Evolutionary conservation across 176 grass and related monocot genomes (phyloP), one percentile per base, ranked within the genome.

Genomic region (Tuctoria greenei): DNA sequence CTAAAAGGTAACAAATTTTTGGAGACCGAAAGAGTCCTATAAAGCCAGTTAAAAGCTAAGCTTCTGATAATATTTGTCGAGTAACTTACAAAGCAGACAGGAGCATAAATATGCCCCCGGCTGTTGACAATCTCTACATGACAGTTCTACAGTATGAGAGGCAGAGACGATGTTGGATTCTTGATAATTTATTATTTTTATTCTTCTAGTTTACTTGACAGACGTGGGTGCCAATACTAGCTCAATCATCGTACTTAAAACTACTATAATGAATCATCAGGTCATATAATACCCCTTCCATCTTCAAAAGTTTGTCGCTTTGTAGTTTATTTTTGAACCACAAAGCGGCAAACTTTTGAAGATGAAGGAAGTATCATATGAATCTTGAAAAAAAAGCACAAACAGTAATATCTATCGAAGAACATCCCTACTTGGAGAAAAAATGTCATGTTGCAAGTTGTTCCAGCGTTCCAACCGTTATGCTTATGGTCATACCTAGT

Each of bases 361-460:
- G n/a, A n/a, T n/a, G n/a, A n/a, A n/a, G n/a, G n/a, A n/a, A n/a
- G n/a, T n/a, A n/a, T n/a, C n/a, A n/a, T n/a, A n/a, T 35, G 40
- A 23, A 76, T 35, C 25, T 34, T 9, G 4, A 8, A 64, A 47
- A 76, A 35, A 21, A 37, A 15, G 6, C 7, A 36, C 10, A 10
- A 34, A 76, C 47, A 16, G 31, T 20, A 16, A 51, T 11, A 9
- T 64, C 45, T 31, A 37, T 49, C 23, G 45, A 76, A 38, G 27
- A 64, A 76, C 28, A 64, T 76, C 43, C 74, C 42, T 38, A 49
- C 43, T 37, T 64, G 28, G 74, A 64, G 17, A 63, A 50, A 74
- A 76, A 76, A n/a, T 76, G 18, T 49, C 18, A 47, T 47, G 14
- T 47, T 15, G 45, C 31, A 10, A 61, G 55, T 40, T 50, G n/a